phyloP scores from a whole-genome alignment of 108 stramenopile genomes.

The Skeletonema marinoi region DNA sequence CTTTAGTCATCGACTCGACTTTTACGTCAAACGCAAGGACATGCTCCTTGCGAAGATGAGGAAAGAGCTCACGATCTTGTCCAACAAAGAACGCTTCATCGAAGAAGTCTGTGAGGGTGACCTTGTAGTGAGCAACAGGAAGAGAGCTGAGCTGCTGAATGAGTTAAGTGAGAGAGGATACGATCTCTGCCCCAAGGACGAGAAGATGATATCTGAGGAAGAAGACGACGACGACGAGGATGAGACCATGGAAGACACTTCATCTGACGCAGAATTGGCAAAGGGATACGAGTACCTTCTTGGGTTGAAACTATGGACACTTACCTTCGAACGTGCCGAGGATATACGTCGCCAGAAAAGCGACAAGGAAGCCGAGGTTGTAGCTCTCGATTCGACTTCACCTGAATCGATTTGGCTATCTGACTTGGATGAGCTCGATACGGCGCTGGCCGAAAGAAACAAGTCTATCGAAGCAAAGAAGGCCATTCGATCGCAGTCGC shows the following conservation, averaged over 20 bases:
- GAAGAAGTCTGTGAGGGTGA: slow-evolving; percentile 92
- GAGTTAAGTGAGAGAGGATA: slow-evolving; percentile 88
- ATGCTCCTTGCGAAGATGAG: slow-evolving; percentile 68
- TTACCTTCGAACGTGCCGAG: slow-evolving; percentile 96
- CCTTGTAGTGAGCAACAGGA: slow-evolving; percentile 92
- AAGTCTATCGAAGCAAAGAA: slow-evolving; percentile 50
- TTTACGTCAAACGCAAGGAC: slow-evolving; percentile 92
- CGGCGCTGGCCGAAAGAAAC: slow-evolving; percentile 83
- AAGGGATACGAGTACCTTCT: slow-evolving; percentile 99
- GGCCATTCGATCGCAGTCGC: slow-evolving; percentile 60
- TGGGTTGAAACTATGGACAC: slow-evolving; percentile 97
- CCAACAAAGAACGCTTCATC: slow-evolving; percentile 98
- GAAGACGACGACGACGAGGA: slow-evolving; percentile 57
- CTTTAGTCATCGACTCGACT: slow-evolving; percentile 82
- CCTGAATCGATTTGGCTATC: slow-evolving; percentile 89
- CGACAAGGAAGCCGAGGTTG: slow-evolving; percentile 82
- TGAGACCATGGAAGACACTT: slow-evolving; percentile 53
- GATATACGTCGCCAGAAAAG: slow-evolving; percentile 83
- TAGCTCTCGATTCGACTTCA: slow-evolving; percentile 69
- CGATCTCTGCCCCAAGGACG: slow-evolving; percentile 74
- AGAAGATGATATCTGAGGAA: slow-evolving; percentile 27
- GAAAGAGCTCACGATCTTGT: slow-evolving; percentile 78
- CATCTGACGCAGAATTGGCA: slow-evolving; percentile 66
- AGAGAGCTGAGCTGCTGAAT: slow-evolving; percentile 84
- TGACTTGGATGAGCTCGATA: slow-evolving; percentile 94